Conservation (phyloP, 169 alveolate genomes). For the Plasmodium fragile region DNA sequence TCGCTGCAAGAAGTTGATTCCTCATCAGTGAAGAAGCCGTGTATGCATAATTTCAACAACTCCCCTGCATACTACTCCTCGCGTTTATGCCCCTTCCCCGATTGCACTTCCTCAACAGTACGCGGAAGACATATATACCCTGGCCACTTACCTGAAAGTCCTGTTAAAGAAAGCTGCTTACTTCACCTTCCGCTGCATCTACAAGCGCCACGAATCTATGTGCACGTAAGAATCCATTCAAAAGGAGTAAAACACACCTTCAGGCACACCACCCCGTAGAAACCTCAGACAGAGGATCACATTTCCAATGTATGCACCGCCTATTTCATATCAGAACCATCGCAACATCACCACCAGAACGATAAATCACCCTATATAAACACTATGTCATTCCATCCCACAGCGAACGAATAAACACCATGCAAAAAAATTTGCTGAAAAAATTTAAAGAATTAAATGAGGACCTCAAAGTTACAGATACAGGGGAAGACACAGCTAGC, state of each 20-base stretch:
- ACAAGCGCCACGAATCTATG: slow-evolving; percentile 1
- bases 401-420: slow-evolving; percentile 29
- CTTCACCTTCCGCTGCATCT: slow-evolving; percentile 19
- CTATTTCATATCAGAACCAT: background rate
- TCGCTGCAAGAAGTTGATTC: background rate
- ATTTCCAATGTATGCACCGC: background rate
- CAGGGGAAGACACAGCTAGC: background rate
- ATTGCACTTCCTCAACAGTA: slow-evolving; percentile 6
- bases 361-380: background rate
- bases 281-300: background rate
- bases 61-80: background rate
- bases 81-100: background rate
- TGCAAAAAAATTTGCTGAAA: slow-evolving; percentile 13
- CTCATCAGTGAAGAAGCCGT: background rate
- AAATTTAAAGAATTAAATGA: slow-evolving; percentile 29
- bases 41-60: background rate
- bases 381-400: background rate
- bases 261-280: background rate
- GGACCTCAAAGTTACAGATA: slow-evolving; percentile 7
- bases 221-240: slow-evolving; percentile 16
- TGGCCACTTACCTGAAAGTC: slow-evolving; percentile 24
- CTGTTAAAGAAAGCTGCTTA: slow-evolving; percentile 38
- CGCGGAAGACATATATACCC: background rate
- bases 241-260: background rate
- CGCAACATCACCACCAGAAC: background rate